Conservation (phyloP, 371 early-diverging fungal species). For the Apophysomyces elegans region DNA sequence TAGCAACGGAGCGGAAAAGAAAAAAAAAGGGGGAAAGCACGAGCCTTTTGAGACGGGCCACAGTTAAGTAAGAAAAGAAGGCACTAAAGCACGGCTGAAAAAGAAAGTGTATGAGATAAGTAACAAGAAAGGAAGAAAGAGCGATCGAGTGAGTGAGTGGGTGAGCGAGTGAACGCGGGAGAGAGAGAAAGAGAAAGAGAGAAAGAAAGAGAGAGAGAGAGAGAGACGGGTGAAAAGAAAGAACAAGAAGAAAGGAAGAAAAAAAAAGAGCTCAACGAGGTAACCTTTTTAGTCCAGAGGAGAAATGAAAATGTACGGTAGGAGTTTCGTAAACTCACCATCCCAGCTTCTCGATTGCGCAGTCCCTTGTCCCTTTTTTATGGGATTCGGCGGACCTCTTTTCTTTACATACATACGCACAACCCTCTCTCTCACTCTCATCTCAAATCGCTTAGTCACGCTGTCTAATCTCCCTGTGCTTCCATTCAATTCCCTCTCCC, state of each 20-base stretch:
- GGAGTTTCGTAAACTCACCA: not conserved
- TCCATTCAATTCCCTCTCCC: too few species aligned
- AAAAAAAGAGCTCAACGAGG: constrained; percentile 11
- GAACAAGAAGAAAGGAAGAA: constrained; percentile 6
- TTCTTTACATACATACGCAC: too few species aligned
- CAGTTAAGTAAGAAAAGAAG: constrained; percentile 11
- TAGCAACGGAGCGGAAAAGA: constrained; percentile 3
- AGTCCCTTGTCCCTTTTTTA: constrained; percentile 1
- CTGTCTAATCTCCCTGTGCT: too few species aligned
- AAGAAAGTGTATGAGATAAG: not conserved
- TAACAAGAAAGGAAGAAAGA: constrained; percentile 17
- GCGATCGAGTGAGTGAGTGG: constrained; percentile 4
- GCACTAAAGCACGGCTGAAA: not conserved
- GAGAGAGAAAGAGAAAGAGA: not conserved
- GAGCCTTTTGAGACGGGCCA: constrained; percentile 5
- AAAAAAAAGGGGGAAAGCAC: constrained; percentile 14
- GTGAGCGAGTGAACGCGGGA: not conserved
- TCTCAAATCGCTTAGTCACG: too few species aligned
- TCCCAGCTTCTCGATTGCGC: constrained; percentile 12
- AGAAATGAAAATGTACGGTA: not conserved
- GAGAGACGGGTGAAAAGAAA: constrained; percentile 3
- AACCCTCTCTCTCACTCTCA: too few species aligned
- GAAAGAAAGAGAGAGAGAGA: constrained; percentile 14
- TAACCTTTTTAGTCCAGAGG: constrained; percentile 12
- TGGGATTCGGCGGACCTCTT: too few species aligned